A percentile compares a stretch with the other conserved stretches of the same genome.
Evolutionary conservation across 2,329 filamentous ascomycete species (phyloP).

Genomic region (Aspergillus sclerotialis): DNA sequence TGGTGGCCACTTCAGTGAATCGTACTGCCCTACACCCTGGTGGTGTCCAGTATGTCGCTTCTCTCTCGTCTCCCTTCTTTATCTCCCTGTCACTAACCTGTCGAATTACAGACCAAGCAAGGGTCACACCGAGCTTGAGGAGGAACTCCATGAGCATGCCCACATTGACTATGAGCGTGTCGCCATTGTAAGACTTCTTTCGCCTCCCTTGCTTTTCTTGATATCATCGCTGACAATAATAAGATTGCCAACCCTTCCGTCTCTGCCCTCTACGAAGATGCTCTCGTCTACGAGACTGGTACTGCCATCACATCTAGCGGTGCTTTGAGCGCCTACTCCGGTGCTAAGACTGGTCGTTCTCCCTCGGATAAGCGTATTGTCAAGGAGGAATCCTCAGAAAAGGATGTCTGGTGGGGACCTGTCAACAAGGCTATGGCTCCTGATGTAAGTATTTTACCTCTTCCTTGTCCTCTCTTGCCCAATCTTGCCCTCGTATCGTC

Average conservation of each 20-base stretch:
- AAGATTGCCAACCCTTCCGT: slow-evolving; percentile 90
- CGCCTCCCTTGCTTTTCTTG: too few species aligned
- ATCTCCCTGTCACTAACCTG: slow-evolving; percentile 8
- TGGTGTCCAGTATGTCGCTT: slow-evolving; percentile 82
- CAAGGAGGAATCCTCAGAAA: slow-evolving; percentile 79
- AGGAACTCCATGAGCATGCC: slow-evolving; percentile 93
- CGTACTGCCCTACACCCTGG: slow-evolving; percentile 85
- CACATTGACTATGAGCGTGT: slow-evolving; percentile 99
- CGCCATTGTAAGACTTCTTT: slow-evolving; percentile 70
- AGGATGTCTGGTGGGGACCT: slow-evolving; percentile 97
- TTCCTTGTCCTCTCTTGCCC: slow-evolving; percentile 4
- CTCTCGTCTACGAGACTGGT: slow-evolving; percentile 93
- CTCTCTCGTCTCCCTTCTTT: too few species aligned
- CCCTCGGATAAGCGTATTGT: slow-evolving; percentile 97
- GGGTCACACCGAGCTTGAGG: slow-evolving; percentile 94
- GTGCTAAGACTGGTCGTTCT: slow-evolving; percentile 94
- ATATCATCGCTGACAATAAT: slow-evolving; percentile 10
- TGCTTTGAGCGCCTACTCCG: slow-evolving; percentile 94
- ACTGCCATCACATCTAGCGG: slow-evolving; percentile 95
- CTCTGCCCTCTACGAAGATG: slow-evolving; percentile 96
- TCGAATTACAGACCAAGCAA: slow-evolving; percentile 57
- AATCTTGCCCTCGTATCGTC: slow-evolving; percentile 7
- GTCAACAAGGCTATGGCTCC: slow-evolving; percentile 99
- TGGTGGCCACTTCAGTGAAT: slow-evolving; percentile 62
- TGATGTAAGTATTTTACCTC: slow-evolving; percentile 62